A percentile compares a stretch with the other conserved stretches of the same genome.
phyloP scores from a whole-genome alignment of 768 basidiomycete genomes.

The Inosperma sp. region DNA sequence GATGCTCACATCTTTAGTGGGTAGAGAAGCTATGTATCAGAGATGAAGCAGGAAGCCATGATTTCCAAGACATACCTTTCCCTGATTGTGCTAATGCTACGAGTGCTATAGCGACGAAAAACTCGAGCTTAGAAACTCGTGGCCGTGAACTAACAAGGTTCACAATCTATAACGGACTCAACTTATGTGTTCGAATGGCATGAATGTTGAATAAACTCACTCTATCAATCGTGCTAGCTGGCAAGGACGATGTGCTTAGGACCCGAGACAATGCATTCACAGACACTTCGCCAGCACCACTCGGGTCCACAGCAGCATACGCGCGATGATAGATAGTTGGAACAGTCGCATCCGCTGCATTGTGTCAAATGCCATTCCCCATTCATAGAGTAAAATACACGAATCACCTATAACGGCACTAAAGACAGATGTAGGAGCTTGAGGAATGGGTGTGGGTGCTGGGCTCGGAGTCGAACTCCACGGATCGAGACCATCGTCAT shows the following conservation, averaged over 20 bases:
- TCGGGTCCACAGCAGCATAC: slow-evolving; percentile 69
- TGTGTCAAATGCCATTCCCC: neutral
- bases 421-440: slow-evolving; percentile 49
- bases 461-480: slow-evolving; percentile 77
- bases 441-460: slow-evolving; percentile 55
- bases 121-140: slow-evolving; percentile 82
- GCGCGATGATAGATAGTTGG: slow-evolving; percentile 74
- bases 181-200: slow-evolving; percentile 2
- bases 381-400: neutral
- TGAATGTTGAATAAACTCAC: slow-evolving; percentile 35
- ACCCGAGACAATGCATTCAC: slow-evolving; percentile 80
- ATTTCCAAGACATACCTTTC: slow-evolving; percentile 47
- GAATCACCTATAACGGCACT: slow-evolving; percentile 64
- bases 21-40: neutral
- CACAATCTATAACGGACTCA: slow-evolving; percentile 58
- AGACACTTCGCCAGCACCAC: slow-evolving; percentile 69
- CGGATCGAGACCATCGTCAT: slow-evolving; percentile 77
- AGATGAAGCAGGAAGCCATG: neutral
- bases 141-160: slow-evolving; percentile 80
- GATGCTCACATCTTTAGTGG: slow-evolving; percentile 74
- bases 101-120: slow-evolving; percentile 86
- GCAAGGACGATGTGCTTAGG: slow-evolving; percentile 69
- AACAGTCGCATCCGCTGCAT: slow-evolving; percentile 70
- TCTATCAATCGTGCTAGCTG: slow-evolving; percentile 79
- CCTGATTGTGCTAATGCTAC: slow-evolving; percentile 82